Evolutionary conservation across 2,329 filamentous ascomycete species (phyloP), one percentile per base, ranked within the genome.

Genomic region (Paramyrothecium sp.): DNA sequence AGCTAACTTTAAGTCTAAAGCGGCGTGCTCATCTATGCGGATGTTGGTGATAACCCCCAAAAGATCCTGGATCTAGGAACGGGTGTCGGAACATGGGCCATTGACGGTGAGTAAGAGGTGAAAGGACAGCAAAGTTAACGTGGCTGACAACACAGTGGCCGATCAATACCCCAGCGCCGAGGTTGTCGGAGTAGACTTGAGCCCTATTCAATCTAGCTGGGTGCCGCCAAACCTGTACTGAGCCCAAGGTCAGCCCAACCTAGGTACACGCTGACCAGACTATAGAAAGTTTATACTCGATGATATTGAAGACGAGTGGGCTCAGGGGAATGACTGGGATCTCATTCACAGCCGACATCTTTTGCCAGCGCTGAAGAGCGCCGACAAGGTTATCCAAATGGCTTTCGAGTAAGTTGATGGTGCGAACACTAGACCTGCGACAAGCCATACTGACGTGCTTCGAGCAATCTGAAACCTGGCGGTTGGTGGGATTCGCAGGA

Each of bases 291-390:
- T 76, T 17, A 55, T 75, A 7, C 71, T 73, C 16, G 71, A 74
- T 23, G 71, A 74, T 33, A 65, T 70, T 16, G 72, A 86, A 61
- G 76, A 81, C 53, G 73, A 79, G 0, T 87, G 84, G 85, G 59
- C 61, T 51, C 56, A 65, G 13, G 64, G 63, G 7, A 26, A 51
- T 0, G 57, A 57, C 22, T 65, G 59, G 53, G 64, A 66, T 46
- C 61, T 66, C 54, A 58, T 63, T 22, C 64, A 66, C 3, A 62
- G 66, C 63, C 64, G 64, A 2, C 65, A 63, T 12, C 63, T 66
- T 5, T 63, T 58, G 21, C 64, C 64, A 1, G 65, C 61, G 60
- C 8, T 66, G 0, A 66, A 66, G 0, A 63, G 65, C 2, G 33
- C 58, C 17, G 56, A 58, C 5, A 60, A 55, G 0, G 54, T 66